Percentiles rank a stretch among this genome's conserved stretches.
Conservation (phyloP, 495 filamentous ascomycete species). For the Cladorrhinum samala region DNA sequence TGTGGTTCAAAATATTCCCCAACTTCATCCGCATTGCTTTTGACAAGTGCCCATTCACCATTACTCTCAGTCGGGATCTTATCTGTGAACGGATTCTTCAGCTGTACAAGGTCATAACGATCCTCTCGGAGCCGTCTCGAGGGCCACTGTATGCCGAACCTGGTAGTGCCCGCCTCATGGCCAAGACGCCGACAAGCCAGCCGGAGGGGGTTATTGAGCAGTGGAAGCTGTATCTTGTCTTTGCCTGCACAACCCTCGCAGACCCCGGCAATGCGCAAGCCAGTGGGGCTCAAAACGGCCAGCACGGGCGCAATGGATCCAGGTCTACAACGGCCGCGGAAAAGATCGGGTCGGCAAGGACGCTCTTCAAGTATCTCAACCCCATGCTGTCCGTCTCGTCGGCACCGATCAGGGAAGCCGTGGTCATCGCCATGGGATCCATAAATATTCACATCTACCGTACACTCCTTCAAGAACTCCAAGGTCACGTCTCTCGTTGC, state of each 20-base stretch:
- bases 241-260: constrained; percentile 91
- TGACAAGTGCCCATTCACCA: constrained; percentile 82
- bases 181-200: constrained; percentile 61
- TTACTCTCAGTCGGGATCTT: constrained; percentile 82
- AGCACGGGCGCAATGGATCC: constrained; percentile 80
- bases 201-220: constrained; percentile 90
- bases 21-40: constrained; percentile 89
- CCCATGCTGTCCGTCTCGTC: constrained; percentile 75
- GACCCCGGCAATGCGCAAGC: constrained; percentile 67
- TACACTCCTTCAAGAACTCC: constrained; percentile 81
- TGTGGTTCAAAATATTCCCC: constrained; percentile 98
- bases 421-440: constrained; percentile 86
- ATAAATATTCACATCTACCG: constrained; percentile 96
- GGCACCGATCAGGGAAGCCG: constrained; percentile 73
- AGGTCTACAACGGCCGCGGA: constrained; percentile 66
- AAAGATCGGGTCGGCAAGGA: constrained; percentile 80
- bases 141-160: constrained; percentile 49
- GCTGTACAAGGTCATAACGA: constrained; percentile 77
- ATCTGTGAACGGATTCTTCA: constrained; percentile 87
- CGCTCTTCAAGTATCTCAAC: constrained; percentile 84
- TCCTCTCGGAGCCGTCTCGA: constrained; percentile 67
- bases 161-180: constrained; percentile 41
- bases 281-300: constrained; percentile 52
- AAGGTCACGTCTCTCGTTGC: constrained; percentile 71
- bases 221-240: constrained; percentile 97